Conservation (phyloP, 495 filamentous ascomycete species). For the Elasticomyces elasticus region DNA sequence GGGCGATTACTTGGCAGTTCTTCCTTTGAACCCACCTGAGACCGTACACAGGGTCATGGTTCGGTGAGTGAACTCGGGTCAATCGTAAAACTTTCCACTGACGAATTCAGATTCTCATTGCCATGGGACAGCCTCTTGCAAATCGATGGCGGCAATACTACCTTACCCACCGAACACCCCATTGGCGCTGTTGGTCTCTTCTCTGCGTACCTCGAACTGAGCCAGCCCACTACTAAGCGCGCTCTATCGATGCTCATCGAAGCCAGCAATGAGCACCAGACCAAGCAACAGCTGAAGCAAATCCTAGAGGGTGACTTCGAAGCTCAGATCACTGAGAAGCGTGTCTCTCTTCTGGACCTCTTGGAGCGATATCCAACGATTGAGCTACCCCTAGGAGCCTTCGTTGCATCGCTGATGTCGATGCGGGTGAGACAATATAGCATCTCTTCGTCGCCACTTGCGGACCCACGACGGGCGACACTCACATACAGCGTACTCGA, state of each 20-base stretch:
- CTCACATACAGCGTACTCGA: conserved; percentile 60
- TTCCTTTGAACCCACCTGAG: conserved; percentile 58
- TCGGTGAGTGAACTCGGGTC: not conserved
- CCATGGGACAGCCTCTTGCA: conserved; percentile 51
- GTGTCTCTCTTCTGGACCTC: conserved; percentile 51
- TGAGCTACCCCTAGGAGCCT: conserved; percentile 49
- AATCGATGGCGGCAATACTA: conserved; percentile 40
- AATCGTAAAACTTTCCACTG: not conserved
- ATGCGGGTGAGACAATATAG: conserved; percentile 74
- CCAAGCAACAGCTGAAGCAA: not conserved
- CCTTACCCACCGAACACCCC: conserved; percentile 48
- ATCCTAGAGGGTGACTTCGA: conserved; percentile 8
- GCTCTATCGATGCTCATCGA: conserved; percentile 6
- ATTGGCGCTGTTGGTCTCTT: conserved; percentile 54
- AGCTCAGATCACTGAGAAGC: conserved; percentile 7
- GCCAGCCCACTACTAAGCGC: conserved; percentile 58
- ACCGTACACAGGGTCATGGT: conserved; percentile 45
- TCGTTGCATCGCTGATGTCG: conserved; percentile 60
- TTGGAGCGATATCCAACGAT: conserved; percentile 49
- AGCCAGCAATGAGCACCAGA: not conserved
- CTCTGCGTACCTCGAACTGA: conserved; percentile 63
- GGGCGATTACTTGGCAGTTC: conserved; percentile 68
- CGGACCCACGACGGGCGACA: conserved; percentile 47
- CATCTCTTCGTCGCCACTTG: conserved; percentile 66
- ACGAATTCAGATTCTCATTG: conserved; percentile 40